These are phyloP conservation scores for Rhodotorula diobovata DNA, from an alignment of 768 basidiomycete species.

Conservation along the genomic window DNA sequence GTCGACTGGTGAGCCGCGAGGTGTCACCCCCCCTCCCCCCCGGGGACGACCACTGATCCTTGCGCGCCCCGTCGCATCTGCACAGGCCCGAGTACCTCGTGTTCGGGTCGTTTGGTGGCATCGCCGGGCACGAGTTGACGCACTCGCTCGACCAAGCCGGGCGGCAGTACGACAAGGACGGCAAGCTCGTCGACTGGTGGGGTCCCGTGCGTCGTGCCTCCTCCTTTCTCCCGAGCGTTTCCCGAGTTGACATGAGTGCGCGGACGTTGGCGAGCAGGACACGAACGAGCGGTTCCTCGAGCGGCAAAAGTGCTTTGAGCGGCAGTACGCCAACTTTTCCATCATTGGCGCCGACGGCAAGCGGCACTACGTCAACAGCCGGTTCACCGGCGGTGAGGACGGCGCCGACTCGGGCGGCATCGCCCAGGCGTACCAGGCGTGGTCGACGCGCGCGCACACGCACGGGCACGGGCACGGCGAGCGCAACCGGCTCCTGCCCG, in stretches of 20 bases:
- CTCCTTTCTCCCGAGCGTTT: neutral
- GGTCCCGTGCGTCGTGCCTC: constrained; percentile 3
- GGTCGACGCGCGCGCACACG: constrained; percentile 55
- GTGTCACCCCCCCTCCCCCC: too few relatives aligned
- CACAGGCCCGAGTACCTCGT: constrained; percentile 78
- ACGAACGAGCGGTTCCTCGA: constrained; percentile 71
- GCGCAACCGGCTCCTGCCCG: constrained; percentile 39
- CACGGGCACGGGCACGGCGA: constrained; percentile 27
- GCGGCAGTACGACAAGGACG: constrained; percentile 75
- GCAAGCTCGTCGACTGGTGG: constrained; percentile 89
- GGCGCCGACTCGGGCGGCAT: constrained; percentile 74
- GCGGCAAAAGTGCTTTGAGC: constrained; percentile 80
- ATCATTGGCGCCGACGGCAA: constrained; percentile 82
- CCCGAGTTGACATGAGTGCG: neutral
- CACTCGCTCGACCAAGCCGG: constrained; percentile 71
- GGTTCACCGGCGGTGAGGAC: constrained; percentile 80
- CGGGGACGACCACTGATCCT: neutral
- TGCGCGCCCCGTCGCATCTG: neutral
- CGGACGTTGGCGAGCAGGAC: constrained; percentile 31
- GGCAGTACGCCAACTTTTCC: constrained; percentile 82
- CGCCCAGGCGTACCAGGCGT: constrained; percentile 83
- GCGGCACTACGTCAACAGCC: constrained; percentile 70
- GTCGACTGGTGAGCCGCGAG: constrained; percentile 59
- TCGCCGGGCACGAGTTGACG: constrained; percentile 87
- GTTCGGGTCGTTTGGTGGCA: constrained; percentile 87